A percentile compares a stretch with the other conserved stretches of the same genome.
Evolutionary conservation across 2,329 filamentous ascomycete species (phyloP).

Genomic region (Dissoconium aciculare): DNA sequence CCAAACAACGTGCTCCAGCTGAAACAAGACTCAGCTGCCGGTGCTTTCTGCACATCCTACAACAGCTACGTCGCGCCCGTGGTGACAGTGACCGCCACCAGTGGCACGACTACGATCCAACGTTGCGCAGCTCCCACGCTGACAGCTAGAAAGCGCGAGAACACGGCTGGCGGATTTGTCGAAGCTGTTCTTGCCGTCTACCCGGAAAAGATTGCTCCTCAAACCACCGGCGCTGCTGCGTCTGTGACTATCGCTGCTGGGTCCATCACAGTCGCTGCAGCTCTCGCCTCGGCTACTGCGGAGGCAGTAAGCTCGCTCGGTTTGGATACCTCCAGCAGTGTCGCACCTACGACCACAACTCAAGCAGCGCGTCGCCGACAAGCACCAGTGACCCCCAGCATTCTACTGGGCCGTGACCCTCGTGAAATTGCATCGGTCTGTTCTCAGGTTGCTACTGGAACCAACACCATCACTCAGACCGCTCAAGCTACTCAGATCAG

Average conservation of each 20-base stretch:
- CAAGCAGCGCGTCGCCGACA: not conserved
- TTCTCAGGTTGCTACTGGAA: not conserved
- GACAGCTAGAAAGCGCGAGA: not conserved
- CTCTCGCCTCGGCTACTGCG: not conserved
- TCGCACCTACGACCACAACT: constrained; percentile 1
- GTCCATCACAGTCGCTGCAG: not conserved
- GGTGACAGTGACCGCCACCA: not conserved
- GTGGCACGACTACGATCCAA: constrained; percentile 1
- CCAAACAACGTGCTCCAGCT: not conserved
- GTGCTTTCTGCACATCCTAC: constrained; percentile 1
- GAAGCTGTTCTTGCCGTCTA: constrained; percentile 1
- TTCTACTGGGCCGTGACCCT: constrained; percentile 1
- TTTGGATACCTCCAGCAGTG: not conserved
- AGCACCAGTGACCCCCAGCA: not conserved
- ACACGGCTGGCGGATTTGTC: not conserved
- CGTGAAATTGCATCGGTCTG: not conserved
- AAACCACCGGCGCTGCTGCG: not conserved
- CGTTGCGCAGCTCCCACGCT: not conserved
- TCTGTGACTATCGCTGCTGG: constrained; percentile 1
- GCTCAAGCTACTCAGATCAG: not conserved
- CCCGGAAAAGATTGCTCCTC: not conserved
- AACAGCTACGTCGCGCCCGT: not conserved
- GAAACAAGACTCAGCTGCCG: not conserved
- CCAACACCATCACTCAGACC: constrained; percentile 1
- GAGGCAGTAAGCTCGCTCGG: constrained; percentile 1